Conservation (phyloP, 108 stramenopile species). For the Aurantiochytrium sp. region DNA sequence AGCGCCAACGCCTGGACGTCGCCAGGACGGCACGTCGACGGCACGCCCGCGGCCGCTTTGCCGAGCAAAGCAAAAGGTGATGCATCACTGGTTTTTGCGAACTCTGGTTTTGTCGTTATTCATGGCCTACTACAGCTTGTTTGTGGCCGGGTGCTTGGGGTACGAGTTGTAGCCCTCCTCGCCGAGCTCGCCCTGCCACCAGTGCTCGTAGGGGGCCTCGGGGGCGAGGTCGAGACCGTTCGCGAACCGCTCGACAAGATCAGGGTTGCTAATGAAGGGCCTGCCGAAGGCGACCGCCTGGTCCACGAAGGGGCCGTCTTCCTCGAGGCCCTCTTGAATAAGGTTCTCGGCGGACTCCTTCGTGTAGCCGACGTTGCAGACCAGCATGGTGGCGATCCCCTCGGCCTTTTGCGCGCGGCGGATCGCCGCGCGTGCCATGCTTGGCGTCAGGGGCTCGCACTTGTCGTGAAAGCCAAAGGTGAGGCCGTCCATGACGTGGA, state of each 20-base stretch:
- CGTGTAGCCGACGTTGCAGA: constrained; percentile 65
- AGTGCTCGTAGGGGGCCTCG: too few species aligned
- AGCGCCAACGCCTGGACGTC: too few species aligned
- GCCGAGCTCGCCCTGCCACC: too few species aligned
- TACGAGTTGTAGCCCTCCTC: too few species aligned
- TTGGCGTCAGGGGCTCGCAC: constrained; percentile 42
- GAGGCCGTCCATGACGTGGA: constrained; percentile 69
- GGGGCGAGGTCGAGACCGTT: constrained; percentile 54
- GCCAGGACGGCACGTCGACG: too few species aligned
- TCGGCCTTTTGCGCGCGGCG: constrained; percentile 38
- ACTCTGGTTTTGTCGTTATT: too few species aligned
- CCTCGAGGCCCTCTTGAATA: constrained; percentile 34
- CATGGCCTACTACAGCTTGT: too few species aligned
- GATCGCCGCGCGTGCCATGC: constrained; percentile 49
- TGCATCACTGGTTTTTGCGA: too few species aligned
- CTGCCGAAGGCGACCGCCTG: constrained; percentile 61
- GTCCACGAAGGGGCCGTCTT: constrained; percentile 17
- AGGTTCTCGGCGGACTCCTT: constrained; percentile 39
- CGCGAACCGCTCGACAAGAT: constrained; percentile 61
- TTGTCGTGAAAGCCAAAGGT: constrained; percentile 66
- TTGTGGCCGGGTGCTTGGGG: too few species aligned
- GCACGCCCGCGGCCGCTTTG: too few species aligned
- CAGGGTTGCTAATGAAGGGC: constrained; percentile 70
- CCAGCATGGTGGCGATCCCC: constrained; percentile 39
- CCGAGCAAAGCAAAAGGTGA: too few species aligned